A percentile compares a stretch with the other conserved stretches of the same genome.
Conservation (phyloP, 371 early-diverging fungal species). For the Batkoa obscura region DNA sequence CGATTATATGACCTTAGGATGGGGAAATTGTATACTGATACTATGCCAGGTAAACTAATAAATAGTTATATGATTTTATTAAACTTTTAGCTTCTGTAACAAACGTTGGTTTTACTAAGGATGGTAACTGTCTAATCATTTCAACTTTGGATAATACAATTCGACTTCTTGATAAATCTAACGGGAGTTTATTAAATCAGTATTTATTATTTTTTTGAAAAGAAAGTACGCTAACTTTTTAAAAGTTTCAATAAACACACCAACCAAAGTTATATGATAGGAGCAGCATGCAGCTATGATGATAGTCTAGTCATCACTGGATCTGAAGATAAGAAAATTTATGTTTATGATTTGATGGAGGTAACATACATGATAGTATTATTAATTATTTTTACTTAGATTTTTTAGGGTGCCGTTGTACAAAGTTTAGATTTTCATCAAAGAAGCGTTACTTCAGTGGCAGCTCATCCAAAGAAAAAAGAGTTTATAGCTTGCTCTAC, state of each 20-base stretch:
- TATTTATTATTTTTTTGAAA: too few relatives aligned
- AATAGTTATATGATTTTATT: not conserved
- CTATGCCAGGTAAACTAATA: constrained; percentile 38
- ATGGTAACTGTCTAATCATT: constrained; percentile 55
- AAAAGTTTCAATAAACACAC: not conserved
- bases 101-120: constrained; percentile 44
- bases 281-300: constrained; percentile 9
- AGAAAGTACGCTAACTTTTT: too few relatives aligned
- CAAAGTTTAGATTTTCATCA: constrained; percentile 21
- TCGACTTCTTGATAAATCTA: constrained; percentile 62
- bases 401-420: constrained; percentile 20
- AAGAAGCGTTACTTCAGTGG: constrained; percentile 28
- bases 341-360: constrained; percentile 67
- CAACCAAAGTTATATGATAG: not conserved
- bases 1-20: constrained; percentile 69
- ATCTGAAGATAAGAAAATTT: constrained; percentile 74
- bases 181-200: constrained; percentile 51
- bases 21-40: constrained; percentile 45
- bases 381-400: not conserved
- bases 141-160: constrained; percentile 52
- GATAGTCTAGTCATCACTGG: constrained; percentile 70
- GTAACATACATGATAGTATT: constrained; percentile 16
- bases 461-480: constrained; percentile 27
- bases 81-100: constrained; percentile 48
- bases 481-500: constrained; percentile 25